phyloP scores from a whole-genome alignment of 257 asterid genomes.

The Schizonepeta tenuifolia region DNA sequence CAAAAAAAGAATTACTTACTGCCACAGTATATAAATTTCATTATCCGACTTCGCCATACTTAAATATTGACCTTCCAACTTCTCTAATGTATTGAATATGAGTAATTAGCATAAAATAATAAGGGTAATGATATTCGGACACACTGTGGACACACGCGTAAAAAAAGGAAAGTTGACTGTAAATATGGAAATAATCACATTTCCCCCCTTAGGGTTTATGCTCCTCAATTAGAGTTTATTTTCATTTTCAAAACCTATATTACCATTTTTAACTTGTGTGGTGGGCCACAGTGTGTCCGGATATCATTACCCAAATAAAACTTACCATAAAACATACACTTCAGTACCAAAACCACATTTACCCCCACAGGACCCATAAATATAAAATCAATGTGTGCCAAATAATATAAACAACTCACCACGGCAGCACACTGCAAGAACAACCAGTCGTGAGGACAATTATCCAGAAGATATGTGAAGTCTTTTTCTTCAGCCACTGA shows the following conservation, averaged over 20 bases:
- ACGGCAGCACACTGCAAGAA: constrained; percentile 83
- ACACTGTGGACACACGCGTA: too few species aligned
- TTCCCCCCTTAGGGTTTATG: too few species aligned
- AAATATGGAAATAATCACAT: too few species aligned
- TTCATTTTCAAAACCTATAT: too few species aligned
- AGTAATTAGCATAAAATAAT: background rate
- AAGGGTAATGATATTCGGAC: too few species aligned
- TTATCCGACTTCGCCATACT: background rate
- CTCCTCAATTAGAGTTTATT: too few species aligned
- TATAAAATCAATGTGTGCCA: constrained; percentile 16
- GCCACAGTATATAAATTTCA: constrained; percentile 10
- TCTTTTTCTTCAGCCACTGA: constrained; percentile 93
- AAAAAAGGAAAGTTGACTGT: too few species aligned
- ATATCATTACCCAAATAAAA: too few species aligned
- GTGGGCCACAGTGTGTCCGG: too few species aligned
- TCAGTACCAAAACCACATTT: background rate
- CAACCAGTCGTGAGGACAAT: constrained; percentile 97
- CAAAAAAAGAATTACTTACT: background rate
- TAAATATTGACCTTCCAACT: background rate
- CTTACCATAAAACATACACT: background rate
- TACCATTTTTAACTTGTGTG: too few species aligned
- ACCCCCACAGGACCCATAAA: background rate
- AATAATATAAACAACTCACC: constrained; percentile 55
- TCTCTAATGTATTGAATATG: background rate
- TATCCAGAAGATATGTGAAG: constrained; percentile 79